phyloP scores from a whole-genome alignment of 495 filamentous ascomycete genomes.

The Jackrogersella minutella region DNA sequence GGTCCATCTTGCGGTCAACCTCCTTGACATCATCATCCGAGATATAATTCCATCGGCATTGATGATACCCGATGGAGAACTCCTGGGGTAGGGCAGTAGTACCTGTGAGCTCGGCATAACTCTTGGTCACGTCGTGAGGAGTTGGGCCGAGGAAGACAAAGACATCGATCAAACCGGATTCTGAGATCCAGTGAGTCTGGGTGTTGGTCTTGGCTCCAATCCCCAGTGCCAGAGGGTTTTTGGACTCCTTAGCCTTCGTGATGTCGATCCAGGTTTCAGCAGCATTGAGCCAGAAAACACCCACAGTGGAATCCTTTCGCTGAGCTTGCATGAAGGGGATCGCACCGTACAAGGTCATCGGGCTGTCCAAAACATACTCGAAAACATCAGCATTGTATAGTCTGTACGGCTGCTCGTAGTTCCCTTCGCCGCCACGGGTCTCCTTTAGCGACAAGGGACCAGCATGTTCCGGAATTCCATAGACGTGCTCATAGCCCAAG shows the following conservation, averaged over 20 bases:
- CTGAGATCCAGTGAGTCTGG: constrained; percentile 96
- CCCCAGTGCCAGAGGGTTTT: constrained; percentile 81
- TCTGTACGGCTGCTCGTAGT: constrained; percentile 91
- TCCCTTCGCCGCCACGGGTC: constrained; percentile 85
- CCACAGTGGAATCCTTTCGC: constrained; percentile 89
- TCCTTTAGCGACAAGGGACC: constrained; percentile 86
- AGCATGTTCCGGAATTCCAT: constrained; percentile 93
- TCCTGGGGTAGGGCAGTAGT: constrained; percentile 88
- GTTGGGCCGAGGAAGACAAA: constrained; percentile 94
- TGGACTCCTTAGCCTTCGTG: constrained; percentile 75
- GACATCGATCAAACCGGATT: constrained; percentile 85
- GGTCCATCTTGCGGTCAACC: constrained; percentile 95
- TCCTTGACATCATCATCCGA: constrained; percentile 96
- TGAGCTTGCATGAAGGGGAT: constrained; percentile 99
- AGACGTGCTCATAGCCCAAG: constrained; percentile 89
- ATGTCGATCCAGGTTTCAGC: constrained; percentile 98
- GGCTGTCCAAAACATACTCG: constrained; percentile 94
- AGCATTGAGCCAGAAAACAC: constrained; percentile 98
- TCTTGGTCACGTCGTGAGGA: constrained; percentile 77
- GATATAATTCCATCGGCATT: constrained; percentile 98
- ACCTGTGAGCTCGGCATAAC: constrained; percentile 93
- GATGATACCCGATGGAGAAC: constrained; percentile 92
- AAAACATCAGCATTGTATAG: constrained; percentile 97
- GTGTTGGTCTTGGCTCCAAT: constrained; percentile 73
- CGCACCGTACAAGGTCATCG: constrained; percentile 97